Conservation (phyloP, 169 alveolate genomes). For the Hammondia hammondi region DNA sequence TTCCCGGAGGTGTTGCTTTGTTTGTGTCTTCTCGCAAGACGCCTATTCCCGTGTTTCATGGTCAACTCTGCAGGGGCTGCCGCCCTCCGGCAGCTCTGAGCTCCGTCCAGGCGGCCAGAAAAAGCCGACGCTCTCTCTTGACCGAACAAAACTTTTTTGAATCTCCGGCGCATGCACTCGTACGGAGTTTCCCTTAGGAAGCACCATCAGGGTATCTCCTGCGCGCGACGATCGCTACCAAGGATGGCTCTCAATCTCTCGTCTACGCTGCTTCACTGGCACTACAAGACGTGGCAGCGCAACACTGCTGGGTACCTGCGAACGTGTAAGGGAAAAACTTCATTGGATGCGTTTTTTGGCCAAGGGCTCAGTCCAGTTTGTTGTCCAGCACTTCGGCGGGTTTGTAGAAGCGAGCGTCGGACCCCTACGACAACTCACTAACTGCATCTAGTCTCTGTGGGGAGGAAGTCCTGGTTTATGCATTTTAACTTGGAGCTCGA, state of each 20-base stretch:
- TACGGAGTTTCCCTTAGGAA: too few species aligned
- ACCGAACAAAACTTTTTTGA: too few species aligned
- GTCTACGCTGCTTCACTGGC: conserved; percentile 81
- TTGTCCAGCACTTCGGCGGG: not conserved
- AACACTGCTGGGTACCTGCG: conserved; percentile 90
- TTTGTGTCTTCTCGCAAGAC: too few species aligned
- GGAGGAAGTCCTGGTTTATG: not conserved
- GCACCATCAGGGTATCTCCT: not conserved
- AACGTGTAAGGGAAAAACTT: conserved; percentile 77
- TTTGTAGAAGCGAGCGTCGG: not conserved
- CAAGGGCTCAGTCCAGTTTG: not conserved
- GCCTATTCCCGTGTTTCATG: not conserved
- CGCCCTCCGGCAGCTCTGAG: not conserved
- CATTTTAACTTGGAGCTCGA: too few species aligned
- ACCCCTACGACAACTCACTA: not conserved
- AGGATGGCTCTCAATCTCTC: conserved; percentile 57
- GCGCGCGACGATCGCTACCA: not conserved
- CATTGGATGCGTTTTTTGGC: not conserved
- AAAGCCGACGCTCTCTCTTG: not conserved
- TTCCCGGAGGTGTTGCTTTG: too few species aligned
- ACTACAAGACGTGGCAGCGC: conserved; percentile 90
- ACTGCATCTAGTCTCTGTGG: not conserved
- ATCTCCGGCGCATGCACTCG: too few species aligned
- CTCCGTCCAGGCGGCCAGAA: not conserved
- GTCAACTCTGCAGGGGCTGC: not conserved